These are phyloP conservation scores for Penicillium expansum DNA, from an alignment of 2,329 filamentous ascomycete species.

Conservation along the genomic window DNA sequence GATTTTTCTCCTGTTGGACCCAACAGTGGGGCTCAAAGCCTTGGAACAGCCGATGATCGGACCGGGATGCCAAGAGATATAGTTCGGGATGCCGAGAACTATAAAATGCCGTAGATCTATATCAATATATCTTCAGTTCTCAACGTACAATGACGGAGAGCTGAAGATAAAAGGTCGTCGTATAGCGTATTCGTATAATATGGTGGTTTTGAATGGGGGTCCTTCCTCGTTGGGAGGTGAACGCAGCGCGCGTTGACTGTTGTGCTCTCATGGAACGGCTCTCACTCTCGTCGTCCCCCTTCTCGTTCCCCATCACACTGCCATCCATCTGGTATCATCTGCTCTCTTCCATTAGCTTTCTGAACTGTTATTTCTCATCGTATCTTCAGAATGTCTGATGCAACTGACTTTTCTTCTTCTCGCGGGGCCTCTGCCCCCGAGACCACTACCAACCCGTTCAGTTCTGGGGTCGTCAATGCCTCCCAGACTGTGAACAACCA, in stretches of 20 bases:
- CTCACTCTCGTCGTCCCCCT: not conserved
- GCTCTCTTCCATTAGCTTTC: not conserved
- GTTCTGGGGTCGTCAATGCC: not conserved
- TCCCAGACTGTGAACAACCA: not conserved
- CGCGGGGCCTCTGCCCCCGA: not conserved
- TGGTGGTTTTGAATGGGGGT: not conserved
- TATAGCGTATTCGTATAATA: not conserved
- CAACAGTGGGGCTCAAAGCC: constrained; percentile 16
- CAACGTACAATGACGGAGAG: not conserved
- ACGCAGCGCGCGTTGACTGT: not conserved
- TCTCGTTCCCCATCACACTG: not conserved
- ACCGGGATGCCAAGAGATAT: constrained; percentile 18
- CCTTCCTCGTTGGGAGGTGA: not conserved
- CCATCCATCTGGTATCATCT: not conserved
- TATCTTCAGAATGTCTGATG: not conserved
- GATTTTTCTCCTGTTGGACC: constrained; percentile 17
- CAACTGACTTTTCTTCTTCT: not conserved
- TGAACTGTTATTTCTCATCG: no score
- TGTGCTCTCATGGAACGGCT: not conserved
- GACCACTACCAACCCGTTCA: not conserved
- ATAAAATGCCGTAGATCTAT: not conserved
- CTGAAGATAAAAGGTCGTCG: not conserved
- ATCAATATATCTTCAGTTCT: not conserved
- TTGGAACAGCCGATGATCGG: constrained; percentile 22
- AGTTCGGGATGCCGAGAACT: constrained; percentile 9